Conservation (phyloP, 257 asterid genomes). For the Anisodus tanguticus region DNA sequence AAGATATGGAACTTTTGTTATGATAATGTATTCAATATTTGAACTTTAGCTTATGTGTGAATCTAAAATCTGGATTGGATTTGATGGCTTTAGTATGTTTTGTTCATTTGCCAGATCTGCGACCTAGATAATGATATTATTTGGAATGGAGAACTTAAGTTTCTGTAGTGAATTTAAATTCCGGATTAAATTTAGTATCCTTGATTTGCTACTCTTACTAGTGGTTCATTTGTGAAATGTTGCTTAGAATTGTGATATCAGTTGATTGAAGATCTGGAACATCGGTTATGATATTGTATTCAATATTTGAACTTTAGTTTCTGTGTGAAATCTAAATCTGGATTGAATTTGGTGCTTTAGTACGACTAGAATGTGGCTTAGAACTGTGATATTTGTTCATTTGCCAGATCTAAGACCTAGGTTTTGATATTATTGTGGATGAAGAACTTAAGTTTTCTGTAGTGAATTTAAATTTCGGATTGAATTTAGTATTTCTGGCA, state of each 20-base stretch:
- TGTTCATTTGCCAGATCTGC: not conserved
- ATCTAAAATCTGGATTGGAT: not conserved
- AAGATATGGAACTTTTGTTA: not conserved
- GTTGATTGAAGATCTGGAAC: conserved; percentile 21
- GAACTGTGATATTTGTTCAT: not conserved
- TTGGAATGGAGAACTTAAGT: not conserved
- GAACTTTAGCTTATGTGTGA: not conserved
- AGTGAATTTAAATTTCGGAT: not conserved
- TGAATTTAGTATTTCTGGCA: not conserved
- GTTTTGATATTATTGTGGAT: conserved; percentile 4
- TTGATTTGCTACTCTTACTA: not conserved
- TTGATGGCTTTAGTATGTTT: not conserved
- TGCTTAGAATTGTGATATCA: not conserved
- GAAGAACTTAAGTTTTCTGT: not conserved
- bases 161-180: not conserved
- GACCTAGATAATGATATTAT: not conserved
- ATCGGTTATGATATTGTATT: not conserved
- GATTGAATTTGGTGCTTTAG: not conserved
- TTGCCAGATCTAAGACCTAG: conserved; percentile 3
- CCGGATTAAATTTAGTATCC: too few species aligned
- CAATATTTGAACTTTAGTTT: not conserved
- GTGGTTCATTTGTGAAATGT: not conserved
- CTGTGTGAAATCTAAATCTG: not conserved
- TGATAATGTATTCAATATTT: not conserved
- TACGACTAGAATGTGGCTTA: not conserved